Evolutionary conservation across 2,329 filamentous ascomycete genomes (phyloP).

Genomic region (Chrysoporthe austroafricana): DNA sequence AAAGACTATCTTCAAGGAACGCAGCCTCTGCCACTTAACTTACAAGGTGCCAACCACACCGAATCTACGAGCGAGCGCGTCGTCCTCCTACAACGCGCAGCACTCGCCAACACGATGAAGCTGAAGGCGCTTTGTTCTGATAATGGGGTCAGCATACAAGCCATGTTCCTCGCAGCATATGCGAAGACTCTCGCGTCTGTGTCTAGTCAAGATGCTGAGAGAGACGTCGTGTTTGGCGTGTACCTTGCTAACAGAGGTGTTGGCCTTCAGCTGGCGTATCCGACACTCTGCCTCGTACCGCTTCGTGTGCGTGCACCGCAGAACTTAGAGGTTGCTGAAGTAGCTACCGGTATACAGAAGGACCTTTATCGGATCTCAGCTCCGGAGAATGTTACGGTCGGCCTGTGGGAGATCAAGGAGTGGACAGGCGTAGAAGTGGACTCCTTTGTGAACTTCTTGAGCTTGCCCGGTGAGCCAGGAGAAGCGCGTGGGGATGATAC

Average conservation of each 20-base stretch:
- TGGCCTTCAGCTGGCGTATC: constrained; percentile 59
- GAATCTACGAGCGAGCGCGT: constrained; percentile 14
- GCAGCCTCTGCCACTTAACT: constrained; percentile 29
- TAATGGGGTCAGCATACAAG: constrained; percentile 69
- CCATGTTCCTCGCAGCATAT: constrained; percentile 75
- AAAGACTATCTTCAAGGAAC: constrained; percentile 41
- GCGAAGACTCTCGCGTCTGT: constrained; percentile 49
- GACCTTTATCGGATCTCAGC: constrained; percentile 68
- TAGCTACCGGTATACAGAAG: constrained; percentile 66
- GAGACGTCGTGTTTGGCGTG: constrained; percentile 69
- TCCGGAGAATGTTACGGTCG: constrained; percentile 58
- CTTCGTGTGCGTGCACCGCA: constrained; percentile 56
- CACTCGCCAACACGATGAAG: constrained; percentile 44
- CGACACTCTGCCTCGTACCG: constrained; percentile 80
- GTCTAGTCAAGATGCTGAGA: background rate
- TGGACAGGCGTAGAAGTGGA: constrained; percentile 77
- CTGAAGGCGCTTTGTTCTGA: constrained; percentile 46
- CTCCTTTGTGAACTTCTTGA: constrained; percentile 82
- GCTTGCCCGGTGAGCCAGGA: constrained; percentile 44
- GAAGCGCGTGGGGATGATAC: background rate
- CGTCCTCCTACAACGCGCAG: constrained; percentile 49
- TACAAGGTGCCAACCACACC: background rate
- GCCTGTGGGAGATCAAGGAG: constrained; percentile 69
- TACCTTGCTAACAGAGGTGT: constrained; percentile 80
- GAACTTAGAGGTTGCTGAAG: constrained; percentile 43